Base-by-base conservation (phyloP, 2,329 filamentous ascomycete species). In the Purpureocillium takamizusanense region DNA sequence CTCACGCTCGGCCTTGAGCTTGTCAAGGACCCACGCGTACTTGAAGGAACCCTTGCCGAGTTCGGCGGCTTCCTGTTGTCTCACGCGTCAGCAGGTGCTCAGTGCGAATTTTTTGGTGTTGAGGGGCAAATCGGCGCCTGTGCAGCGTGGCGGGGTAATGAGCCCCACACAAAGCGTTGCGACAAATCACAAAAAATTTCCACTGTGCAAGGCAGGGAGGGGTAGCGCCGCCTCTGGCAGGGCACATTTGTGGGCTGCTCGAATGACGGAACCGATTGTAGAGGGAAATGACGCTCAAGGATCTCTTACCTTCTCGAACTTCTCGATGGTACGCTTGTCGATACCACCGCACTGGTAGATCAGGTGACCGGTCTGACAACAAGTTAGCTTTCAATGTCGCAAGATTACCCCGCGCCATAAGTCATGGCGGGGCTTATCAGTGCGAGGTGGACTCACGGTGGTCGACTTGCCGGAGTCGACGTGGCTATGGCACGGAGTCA, bases 331-430 rank as follows among this genome's bases (percentile, higher is more conserved):
- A 88, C 92, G 90, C 81, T 90, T 88, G 86, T 98, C 92, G 67
- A 97, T 98, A 87, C 92, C 92, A 84, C 92, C 92, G 80, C 92
- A 97, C 85, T 98, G 90, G 88, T 97, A 97, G 86, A 98, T 97
- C 82, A 98, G 83, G 78, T 90, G 82, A 70, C 82, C 80, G 60
- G 71, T 84, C 67, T 69, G 56, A 60, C 53, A 44, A 56, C 15
- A 16, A 12, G 25, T 45, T 60, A 41, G 51, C 51, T 43, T 47
- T 42, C 3, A 1, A 17, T 30, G 21, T 10, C 7, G 28, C 5
- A 29, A 13, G 7, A 16, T 17, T 21, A 31, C 40, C 40, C 46
- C 47, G 40, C 46, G 33, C 25, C 33, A n/a, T 17, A 21, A 29
- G 35, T 36, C 35, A 28, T 11, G 40, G 48, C 45, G 38, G 46